phyloP scores from a whole-genome alignment of 495 filamentous ascomycete species.

The Parathielavia appendiculata region DNA sequence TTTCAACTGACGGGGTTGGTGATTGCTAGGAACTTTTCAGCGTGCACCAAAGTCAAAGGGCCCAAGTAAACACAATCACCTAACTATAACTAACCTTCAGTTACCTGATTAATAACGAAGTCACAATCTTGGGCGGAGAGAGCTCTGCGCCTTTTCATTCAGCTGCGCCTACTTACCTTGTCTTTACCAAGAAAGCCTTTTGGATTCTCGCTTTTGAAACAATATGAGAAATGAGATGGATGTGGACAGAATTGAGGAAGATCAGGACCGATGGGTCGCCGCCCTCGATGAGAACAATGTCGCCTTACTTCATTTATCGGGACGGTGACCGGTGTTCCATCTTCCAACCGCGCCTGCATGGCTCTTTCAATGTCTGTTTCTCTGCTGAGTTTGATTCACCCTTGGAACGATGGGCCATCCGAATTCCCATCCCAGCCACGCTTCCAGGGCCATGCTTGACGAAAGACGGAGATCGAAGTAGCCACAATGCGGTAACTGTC shows the following conservation, averaged over 20 bases:
- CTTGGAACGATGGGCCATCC: neutral
- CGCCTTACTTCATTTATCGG: constrained; percentile 6
- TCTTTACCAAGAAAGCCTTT: neutral
- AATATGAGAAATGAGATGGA: neutral
- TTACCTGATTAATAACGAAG: too few relatives aligned
- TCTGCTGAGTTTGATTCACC: constrained; percentile 6
- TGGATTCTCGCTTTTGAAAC: neutral
- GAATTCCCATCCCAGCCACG: neutral
- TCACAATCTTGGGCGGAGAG: too few relatives aligned
- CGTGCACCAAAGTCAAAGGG: too few relatives aligned
- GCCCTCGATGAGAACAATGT: neutral
- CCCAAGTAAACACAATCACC: too few relatives aligned
- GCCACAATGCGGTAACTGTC: constrained; percentile 4
- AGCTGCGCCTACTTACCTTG: too few relatives aligned
- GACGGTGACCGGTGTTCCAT: neutral
- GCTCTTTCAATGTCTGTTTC: constrained; percentile 7
- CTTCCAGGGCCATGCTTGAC: constrained; percentile 1
- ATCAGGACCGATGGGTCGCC: neutral
- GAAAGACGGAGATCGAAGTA: constrained; percentile 9
- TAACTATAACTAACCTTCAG: too few relatives aligned
- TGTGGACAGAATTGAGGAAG: neutral
- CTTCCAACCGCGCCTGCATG: constrained; percentile 3
- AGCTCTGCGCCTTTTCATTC: too few relatives aligned
- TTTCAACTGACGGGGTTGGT: too few relatives aligned
- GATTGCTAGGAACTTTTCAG: too few relatives aligned